Evolutionary conservation across 179 eudicot genomes (phyloP), one percentile per base, ranked within the genome.

Genomic region (Amaranthus tricolor): DNA sequence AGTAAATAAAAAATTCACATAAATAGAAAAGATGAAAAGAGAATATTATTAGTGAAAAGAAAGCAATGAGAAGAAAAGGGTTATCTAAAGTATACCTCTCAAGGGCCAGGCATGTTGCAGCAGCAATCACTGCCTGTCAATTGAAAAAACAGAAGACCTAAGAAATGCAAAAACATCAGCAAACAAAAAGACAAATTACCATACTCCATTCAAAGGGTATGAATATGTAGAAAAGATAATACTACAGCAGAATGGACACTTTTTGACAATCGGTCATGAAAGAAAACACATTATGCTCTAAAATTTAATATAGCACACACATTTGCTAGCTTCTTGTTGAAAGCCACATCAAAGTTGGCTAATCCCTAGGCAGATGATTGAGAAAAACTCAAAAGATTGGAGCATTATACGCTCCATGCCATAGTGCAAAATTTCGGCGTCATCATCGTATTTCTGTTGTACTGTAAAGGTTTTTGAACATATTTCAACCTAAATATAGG

Each of bases 101-200:
- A 63, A 93, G 83, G 55, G 85, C 97, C 80, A 93, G 83, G 62
- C 89, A 82, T 54, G 87, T 87, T 44, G 98, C 96, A 47, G 92
- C 84, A 73, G 96, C 98, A 70, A 88, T 88, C 69, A 79, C 90
- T 72, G 93, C 89, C 97, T 92, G 90, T 75, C 79, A 82, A 82
- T 78, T 74, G 74, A 62, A 62, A 75, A 78, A 60, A 49, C 54
- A 66, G 66, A 77, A 68, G 63, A 67, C 83, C 82, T 79, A 75
- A 79, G 76, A 76, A 79, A 79, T 79, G 75, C 72, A 75, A 81
- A 72, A 73, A 73, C 67, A 81, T 77, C 62, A 77, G 83, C 70
- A 17, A 49, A 20, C 59, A 62, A 67, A 63, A n/a, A 5, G 53
- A 63, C 52, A 17, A 62, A 55, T 61, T 64, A 17, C 9, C 40